Evolutionary conservation across 2,329 filamentous ascomycete genomes (phyloP), one percentile per base, ranked within the genome.

Genomic region (Fusarium redolens): DNA sequence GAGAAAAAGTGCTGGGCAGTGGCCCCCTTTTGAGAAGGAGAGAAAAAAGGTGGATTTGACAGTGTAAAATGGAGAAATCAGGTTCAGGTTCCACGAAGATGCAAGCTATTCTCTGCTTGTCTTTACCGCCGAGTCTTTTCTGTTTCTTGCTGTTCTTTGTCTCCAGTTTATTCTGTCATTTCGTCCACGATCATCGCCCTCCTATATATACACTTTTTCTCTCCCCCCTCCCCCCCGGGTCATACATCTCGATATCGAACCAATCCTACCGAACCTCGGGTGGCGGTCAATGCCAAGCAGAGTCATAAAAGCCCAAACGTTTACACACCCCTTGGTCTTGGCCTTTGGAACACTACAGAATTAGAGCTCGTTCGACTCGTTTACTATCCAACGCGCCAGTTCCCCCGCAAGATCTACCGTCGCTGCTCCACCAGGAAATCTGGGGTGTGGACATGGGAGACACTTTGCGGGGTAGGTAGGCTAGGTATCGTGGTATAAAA

Each of bases 331-430:
- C 48, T 51, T 35, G 48, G 30, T 10, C 47, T 50, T 50, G 47
- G 30, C 18, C 25, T 20, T 33, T 8, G 8, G 22, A 25, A 14
- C 47, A 38, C 35, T 5, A 37, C 11, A 18, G 35, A 38, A 38
- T 38, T 20, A 51, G n/a, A 35, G 30, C 30, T 51, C 10, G 48
- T 18, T 51, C 48, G 30, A 51, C 48, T 35, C 48, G n/a, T 35
- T 51, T 25, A 20, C 35, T 37, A 37, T 37, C 35, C 48, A 56
- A 30, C 55, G 40, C 52, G 56, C 61, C 64, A 68, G 48, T 31
- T 61, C 56, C 75, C 75, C 75, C 75, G 67, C 73, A 76, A 77
- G 71, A 77, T 77, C 75, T 77, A 55, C 73, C 69, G 63, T 31
- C 33, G 48, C 17, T 33, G 48, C 64, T 67, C 66, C 55, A 60